Evolutionary conservation across 805 yeast genomes (phyloP).

Genomic region (Wickerhamomyces pijperi): DNA sequence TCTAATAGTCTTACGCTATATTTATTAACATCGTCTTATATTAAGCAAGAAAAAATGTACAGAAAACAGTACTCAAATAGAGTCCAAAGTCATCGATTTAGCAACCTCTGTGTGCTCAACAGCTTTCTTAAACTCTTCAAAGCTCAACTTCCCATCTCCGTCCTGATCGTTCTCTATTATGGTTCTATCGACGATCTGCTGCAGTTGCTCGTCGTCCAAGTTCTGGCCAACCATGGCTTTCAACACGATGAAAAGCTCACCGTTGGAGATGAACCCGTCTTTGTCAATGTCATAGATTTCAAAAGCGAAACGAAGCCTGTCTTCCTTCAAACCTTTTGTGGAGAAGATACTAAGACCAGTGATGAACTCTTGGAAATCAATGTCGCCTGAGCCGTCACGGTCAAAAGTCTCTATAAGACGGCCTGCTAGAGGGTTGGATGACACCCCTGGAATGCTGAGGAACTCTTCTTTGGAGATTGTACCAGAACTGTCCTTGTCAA

Average conservation of each 20-base stretch:
- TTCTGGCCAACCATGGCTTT: conserved; percentile 97
- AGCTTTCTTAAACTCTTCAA: conserved; percentile 75
- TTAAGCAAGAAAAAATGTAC: too few relatives aligned
- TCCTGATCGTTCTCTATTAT: conserved; percentile 86
- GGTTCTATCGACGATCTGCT: conserved; percentile 94
- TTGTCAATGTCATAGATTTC: conserved; percentile 91
- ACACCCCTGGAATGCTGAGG: conserved; percentile 84
- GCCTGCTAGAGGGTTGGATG: conserved; percentile 79
- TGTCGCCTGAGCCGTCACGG: conserved; percentile 82
- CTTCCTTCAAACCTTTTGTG: conserved; percentile 68
- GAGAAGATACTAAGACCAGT: conserved; percentile 80
- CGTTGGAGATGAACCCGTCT: conserved; percentile 92
- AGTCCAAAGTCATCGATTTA: conserved; percentile 38
- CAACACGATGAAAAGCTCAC: conserved; percentile 83
- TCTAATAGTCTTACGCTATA: too few relatives aligned
- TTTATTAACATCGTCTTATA: too few relatives aligned
- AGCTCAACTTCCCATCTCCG: conserved; percentile 77
- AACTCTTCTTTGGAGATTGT: conserved; percentile 87
- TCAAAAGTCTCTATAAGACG: conserved; percentile 92
- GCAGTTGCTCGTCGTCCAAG: conserved; percentile 75
- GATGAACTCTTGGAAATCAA: conserved; percentile 92
- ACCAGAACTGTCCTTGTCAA: conserved; percentile 89
- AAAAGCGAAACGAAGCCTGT: conserved; percentile 81
- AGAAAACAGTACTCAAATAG: not conserved
- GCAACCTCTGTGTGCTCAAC: conserved; percentile 46